Conservation (phyloP, 306 rosid genomes). For the Vachellia collinsii region DNA sequence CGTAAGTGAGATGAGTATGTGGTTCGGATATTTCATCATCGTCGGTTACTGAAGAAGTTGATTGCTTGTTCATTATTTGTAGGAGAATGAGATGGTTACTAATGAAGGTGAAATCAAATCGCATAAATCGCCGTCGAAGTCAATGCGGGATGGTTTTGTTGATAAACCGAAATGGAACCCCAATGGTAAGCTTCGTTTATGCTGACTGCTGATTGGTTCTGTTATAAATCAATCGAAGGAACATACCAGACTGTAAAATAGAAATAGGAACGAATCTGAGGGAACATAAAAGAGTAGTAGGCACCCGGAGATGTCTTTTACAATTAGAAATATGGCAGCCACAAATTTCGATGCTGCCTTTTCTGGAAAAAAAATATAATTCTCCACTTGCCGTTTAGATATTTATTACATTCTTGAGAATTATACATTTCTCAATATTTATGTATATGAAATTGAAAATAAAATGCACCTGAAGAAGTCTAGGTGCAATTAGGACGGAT, state of each 20-base stretch:
- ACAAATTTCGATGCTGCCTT: conserved; percentile 65
- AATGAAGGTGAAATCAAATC: conserved; percentile 31
- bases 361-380: conserved; percentile 60
- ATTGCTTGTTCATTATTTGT: conserved; percentile 12
- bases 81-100: conserved; percentile 43
- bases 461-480: conserved; percentile 23
- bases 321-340: conserved; percentile 87
- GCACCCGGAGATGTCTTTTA: conserved; percentile 31
- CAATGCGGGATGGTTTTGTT: conserved; percentile 18
- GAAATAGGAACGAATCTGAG: background rate
- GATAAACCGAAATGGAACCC: conserved; percentile 67
- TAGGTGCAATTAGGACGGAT: conserved; percentile 19
- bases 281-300: background rate
- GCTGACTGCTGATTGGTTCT: background rate
- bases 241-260: background rate
- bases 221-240: background rate
- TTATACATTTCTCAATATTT: conserved; percentile 81
- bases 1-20: conserved; percentile 34
- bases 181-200: conserved; percentile 48
- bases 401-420: conserved; percentile 82
- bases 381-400: conserved; percentile 81
- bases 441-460: conserved; percentile 71
- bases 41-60: background rate
- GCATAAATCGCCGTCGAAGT: conserved; percentile 24
- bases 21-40: background rate